Percentiles rank a stretch among this genome's conserved stretches.
Evolutionary conservation across 2,329 filamentous ascomycete genomes (phyloP).

Genomic region (Ophiostoma angusticollis): DNA sequence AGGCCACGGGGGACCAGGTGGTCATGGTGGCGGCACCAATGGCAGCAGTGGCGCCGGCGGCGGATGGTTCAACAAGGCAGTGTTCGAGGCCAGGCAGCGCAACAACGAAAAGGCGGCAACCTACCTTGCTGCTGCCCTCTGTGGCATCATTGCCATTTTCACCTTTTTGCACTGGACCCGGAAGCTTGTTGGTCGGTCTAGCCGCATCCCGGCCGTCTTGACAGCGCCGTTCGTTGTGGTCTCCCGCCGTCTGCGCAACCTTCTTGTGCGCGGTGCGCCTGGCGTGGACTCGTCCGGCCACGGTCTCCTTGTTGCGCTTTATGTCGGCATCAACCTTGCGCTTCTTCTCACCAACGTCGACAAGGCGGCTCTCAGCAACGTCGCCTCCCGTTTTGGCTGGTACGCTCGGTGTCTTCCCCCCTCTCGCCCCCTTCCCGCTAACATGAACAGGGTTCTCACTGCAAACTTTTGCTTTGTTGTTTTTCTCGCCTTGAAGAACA

Average conservation of each 20-base stretch:
- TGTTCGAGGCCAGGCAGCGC: neutral
- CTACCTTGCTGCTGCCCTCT: slow-evolving; percentile 14
- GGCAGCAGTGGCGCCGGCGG: neutral
- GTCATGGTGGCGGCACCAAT: no score
- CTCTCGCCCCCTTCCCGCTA: neutral
- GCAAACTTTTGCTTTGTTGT: slow-evolving; percentile 38
- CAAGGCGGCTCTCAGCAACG: slow-evolving; percentile 10
- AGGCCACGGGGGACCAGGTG: no score
- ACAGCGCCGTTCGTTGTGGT: slow-evolving; percentile 16
- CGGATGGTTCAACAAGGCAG: neutral
- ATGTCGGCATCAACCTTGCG: slow-evolving; percentile 20
- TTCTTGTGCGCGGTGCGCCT: slow-evolving; percentile 20
- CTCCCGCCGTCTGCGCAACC: slow-evolving; percentile 17
- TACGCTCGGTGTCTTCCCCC: slow-evolving; percentile 12
- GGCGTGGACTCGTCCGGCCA: slow-evolving; percentile 23
- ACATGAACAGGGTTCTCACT: slow-evolving; percentile 17
- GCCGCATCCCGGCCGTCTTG: slow-evolving; percentile 11
- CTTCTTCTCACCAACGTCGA: slow-evolving; percentile 21
- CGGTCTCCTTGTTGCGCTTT: slow-evolving; percentile 20
- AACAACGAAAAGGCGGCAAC: slow-evolving; percentile 8
- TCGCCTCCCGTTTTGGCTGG: slow-evolving; percentile 22
- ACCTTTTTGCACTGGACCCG: slow-evolving; percentile 20
- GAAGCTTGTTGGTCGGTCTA: slow-evolving; percentile 13
- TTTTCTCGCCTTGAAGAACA: slow-evolving; percentile 45
- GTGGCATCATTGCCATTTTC: slow-evolving; percentile 20